Percentiles rank a stretch among this genome's conserved stretches.
These are phyloP conservation scores for Exsudoporus frostii DNA, from an alignment of 768 basidiomycete species.

Conservation along the genomic window DNA sequence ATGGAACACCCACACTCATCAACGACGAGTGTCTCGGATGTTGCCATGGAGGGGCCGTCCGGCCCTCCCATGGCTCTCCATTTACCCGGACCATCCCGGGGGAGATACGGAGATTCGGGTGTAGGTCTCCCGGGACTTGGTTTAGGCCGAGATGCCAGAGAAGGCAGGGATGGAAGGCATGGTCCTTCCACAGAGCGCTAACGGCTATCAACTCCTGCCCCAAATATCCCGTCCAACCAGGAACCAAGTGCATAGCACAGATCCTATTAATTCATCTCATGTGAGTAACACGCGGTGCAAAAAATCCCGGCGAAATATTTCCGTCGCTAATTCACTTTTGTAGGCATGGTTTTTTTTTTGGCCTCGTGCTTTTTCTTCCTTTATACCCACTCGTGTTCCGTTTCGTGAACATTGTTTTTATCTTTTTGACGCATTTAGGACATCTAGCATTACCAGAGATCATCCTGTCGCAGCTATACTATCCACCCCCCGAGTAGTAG, in stretches of 20 bases:
- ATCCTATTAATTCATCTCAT: constrained; percentile 6
- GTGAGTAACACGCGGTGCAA: constrained; percentile 8
- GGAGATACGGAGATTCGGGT: constrained; percentile 36
- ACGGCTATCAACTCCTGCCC: constrained; percentile 4
- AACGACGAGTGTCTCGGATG: constrained; percentile 19
- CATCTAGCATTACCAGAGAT: constrained; percentile 20
- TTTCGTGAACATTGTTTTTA: constrained; percentile 7
- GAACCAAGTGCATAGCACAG: not conserved
- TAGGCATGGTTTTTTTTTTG: constrained; percentile 22
- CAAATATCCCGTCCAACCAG: not conserved
- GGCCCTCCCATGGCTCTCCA: constrained; percentile 33
- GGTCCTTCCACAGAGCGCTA: constrained; percentile 29
- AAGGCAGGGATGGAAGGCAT: constrained; percentile 29
- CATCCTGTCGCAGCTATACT: constrained; percentile 11
- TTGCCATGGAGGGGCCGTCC: constrained; percentile 30
- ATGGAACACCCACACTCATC: constrained; percentile 26
- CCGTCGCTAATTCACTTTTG: constrained; percentile 8
- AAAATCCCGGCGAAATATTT: constrained; percentile 1
- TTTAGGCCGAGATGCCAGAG: constrained; percentile 36
- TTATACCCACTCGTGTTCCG: constrained; percentile 8
- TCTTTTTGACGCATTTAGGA: constrained; percentile 19
- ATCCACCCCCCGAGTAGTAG: constrained; percentile 17
- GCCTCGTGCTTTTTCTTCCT: constrained; percentile 1
- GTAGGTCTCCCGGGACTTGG: constrained; percentile 21
- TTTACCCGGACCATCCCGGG: constrained; percentile 31